Percentiles rank a stretch among this genome's conserved stretches.
phyloP scores from a whole-genome alignment of 768 basidiomycete species.

The Leccinum subgranulosum region DNA sequence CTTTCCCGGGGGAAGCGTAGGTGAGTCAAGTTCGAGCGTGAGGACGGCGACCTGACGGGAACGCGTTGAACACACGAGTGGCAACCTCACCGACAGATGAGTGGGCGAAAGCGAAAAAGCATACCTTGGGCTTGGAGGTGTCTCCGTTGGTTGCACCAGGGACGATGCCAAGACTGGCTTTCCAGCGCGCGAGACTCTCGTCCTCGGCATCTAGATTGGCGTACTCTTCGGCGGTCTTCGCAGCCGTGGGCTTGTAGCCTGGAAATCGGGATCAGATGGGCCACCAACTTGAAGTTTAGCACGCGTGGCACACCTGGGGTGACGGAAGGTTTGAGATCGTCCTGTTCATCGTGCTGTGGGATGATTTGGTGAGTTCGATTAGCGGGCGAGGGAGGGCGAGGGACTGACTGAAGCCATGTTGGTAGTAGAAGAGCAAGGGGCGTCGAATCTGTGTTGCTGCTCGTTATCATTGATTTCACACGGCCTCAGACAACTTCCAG shows the following conservation, averaged over 20 bases:
- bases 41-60: constrained; percentile 60
- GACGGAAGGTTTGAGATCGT: constrained; percentile 61
- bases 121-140: constrained; percentile 64
- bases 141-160: constrained; percentile 41
- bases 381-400: background rate
- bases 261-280: constrained; percentile 20
- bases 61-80: constrained; percentile 22
- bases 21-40: constrained; percentile 76
- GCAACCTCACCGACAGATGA: constrained; percentile 7
- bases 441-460: constrained; percentile 16
- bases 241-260: constrained; percentile 75
- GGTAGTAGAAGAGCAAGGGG: constrained; percentile 10
- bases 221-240: constrained; percentile 77
- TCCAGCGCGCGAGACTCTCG: constrained; percentile 94
- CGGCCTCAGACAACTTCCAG: constrained; percentile 31
- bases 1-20: constrained; percentile 60
- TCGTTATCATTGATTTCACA: constrained; percentile 60
- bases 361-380: constrained; percentile 1
- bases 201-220: constrained; percentile 85
- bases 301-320: constrained; percentile 57
- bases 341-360: constrained; percentile 56
- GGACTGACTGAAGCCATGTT: constrained; percentile 55
- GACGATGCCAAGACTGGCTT: constrained; percentile 85
- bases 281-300: background rate
- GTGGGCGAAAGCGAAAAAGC: background rate